These are phyloP conservation scores for Rhodotorula mucilaginosa DNA, from an alignment of 1,284 basidiomycete genomes.

Conservation along the genomic window DNA sequence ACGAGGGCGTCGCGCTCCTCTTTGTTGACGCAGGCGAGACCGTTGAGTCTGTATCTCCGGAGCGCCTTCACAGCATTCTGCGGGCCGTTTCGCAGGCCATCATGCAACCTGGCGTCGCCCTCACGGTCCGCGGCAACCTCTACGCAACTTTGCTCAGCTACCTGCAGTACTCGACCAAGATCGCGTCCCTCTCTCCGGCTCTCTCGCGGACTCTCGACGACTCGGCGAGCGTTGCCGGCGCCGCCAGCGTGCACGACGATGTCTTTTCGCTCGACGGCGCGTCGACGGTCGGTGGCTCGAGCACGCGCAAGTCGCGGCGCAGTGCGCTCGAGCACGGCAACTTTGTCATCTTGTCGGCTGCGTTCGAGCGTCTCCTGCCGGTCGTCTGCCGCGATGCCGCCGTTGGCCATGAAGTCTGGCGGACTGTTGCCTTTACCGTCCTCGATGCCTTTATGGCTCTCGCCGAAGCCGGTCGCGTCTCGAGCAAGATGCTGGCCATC, in stretches of 20 bases:
- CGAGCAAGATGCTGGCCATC: conserved; percentile 52
- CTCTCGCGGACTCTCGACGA: conserved; percentile 24
- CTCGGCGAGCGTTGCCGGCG: conserved; percentile 8
- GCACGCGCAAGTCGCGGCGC: conserved; percentile 12
- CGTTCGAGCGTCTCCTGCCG: conserved; percentile 68
- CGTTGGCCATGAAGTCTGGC: conserved; percentile 93
- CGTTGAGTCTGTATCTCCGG: conserved; percentile 55
- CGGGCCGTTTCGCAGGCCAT: conserved; percentile 73
- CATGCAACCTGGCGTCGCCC: conserved; percentile 72
- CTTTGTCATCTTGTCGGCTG: conserved; percentile 37
- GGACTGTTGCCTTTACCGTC: conserved; percentile 85
- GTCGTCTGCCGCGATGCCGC: conserved; percentile 85
- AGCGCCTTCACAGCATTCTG: conserved; percentile 74
- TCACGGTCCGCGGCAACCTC: conserved; percentile 92
- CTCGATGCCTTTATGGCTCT: conserved; percentile 66
- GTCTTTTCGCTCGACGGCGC: conserved; percentile 39
- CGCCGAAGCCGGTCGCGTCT: conserved; percentile 49
- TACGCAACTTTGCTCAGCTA: conserved; percentile 88
- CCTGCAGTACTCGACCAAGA: conserved; percentile 56
- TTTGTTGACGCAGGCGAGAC: conserved; percentile 32
- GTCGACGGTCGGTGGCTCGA: conserved; percentile 33
- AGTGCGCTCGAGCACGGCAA: conserved; percentile 42
- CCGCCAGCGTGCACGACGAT: conserved; percentile 27
- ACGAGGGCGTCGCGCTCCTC: conserved; percentile 57
- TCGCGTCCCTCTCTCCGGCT: conserved; percentile 53